These are phyloP conservation scores for Microsporum canis DNA, from an alignment of 2,329 filamentous ascomycete genomes.

Conservation along the genomic window DNA sequence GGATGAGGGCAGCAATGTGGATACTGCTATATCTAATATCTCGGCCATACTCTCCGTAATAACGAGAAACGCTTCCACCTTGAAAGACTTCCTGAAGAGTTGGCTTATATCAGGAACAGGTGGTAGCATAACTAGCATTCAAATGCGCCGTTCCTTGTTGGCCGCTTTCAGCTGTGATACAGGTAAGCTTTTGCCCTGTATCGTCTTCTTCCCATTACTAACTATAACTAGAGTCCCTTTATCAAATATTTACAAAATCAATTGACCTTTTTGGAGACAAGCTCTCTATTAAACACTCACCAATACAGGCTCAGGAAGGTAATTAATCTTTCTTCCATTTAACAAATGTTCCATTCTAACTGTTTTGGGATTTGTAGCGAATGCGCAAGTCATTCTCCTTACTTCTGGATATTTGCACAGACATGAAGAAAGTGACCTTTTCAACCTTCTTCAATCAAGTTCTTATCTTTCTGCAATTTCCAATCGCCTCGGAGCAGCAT, in stretches of 20 bases:
- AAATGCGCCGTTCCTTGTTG: slow-evolving; percentile 55
- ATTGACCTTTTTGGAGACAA: slow-evolving; percentile 70
- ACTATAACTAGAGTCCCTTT: slow-evolving; percentile 26
- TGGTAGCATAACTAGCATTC: slow-evolving; percentile 53
- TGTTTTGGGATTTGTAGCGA: slow-evolving; percentile 42
- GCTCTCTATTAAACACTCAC: slow-evolving; percentile 73
- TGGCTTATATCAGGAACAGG: slow-evolving; percentile 58
- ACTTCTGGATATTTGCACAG: slow-evolving; percentile 65
- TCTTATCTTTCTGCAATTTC: slow-evolving; percentile 69
- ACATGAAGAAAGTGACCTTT: slow-evolving; percentile 52
- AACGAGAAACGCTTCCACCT: slow-evolving; percentile 36
- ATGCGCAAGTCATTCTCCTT: slow-evolving; percentile 68
- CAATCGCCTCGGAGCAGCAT: slow-evolving; percentile 69
- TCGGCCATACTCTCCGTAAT: slow-evolving; percentile 47
- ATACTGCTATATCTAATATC: slow-evolving; percentile 42
- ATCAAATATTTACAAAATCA: slow-evolving; percentile 51
- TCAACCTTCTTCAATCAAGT: slow-evolving; percentile 58
- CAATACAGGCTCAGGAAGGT: slow-evolving; percentile 84
- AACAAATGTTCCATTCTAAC: slow-evolving; percentile 14
- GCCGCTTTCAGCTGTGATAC: slow-evolving; percentile 45
- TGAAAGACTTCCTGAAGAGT: slow-evolving; percentile 45
- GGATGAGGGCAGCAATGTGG: slow-evolving; percentile 7
- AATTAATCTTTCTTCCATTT: slow-evolving; percentile 15
- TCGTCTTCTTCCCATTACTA: background rate
- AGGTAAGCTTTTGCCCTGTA: slow-evolving; percentile 24